Conservation (phyloP, 2,329 filamentous ascomycete genomes). For the Thyridium curvatum region DNA sequence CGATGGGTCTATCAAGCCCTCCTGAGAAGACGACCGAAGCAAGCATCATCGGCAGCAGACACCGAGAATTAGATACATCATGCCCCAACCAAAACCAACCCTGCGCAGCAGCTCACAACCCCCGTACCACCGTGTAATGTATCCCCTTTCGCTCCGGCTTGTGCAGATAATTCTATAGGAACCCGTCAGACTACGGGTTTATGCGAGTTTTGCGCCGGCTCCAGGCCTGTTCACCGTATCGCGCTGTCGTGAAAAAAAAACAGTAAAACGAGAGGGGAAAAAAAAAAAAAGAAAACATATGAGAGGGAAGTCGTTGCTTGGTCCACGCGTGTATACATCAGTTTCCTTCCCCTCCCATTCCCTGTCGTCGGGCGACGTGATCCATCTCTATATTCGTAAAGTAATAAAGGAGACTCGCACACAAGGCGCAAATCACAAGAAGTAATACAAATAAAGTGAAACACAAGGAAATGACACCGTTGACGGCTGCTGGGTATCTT, state of each 20-base stretch:
- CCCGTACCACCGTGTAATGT: no score
- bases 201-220: no score
- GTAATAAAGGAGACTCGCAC: neutral
- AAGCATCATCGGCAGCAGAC: no score
- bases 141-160: no score
- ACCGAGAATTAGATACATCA: no score
- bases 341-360: constrained; percentile 2
- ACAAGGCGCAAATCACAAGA: constrained; percentile 1
- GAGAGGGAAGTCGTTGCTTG: neutral
- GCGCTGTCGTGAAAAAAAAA: neutral
- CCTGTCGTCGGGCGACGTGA: constrained; percentile 1
- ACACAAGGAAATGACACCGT: constrained; percentile 1
- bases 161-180: no score
- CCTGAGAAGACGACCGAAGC: no score
- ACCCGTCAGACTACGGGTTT: no score
- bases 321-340: constrained; percentile 1
- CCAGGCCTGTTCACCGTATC: no score
- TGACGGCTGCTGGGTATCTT: constrained; percentile 10
- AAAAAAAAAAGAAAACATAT: neutral
- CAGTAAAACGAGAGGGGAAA: neutral
- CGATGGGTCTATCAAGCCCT: no score
- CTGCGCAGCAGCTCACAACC: no score
- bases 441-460: neutral
- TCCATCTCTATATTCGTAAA: constrained; percentile 1
- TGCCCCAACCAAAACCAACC: no score